Percentiles rank a stretch among this genome's conserved stretches.
phyloP scores from a whole-genome alignment of 1,284 basidiomycete species.

The Leccinum pachyderme region DNA sequence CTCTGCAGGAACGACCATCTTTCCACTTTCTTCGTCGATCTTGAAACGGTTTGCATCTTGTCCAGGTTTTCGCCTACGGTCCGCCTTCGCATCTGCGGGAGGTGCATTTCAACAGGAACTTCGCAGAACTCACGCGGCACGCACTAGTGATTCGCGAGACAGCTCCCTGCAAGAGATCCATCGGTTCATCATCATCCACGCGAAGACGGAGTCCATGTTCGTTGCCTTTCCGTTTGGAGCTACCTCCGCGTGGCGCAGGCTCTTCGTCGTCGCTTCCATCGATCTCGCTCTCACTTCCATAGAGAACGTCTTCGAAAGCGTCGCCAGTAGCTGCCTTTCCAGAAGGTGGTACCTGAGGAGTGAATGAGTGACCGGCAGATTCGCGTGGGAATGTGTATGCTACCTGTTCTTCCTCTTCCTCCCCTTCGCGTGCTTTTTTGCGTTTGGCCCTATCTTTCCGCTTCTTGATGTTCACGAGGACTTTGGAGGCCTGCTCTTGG shows the following conservation, averaged over 20 bases:
- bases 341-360: constrained; percentile 36
- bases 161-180: constrained; percentile 90
- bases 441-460: constrained; percentile 86
- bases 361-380: constrained; percentile 8
- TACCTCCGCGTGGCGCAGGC: constrained; percentile 28
- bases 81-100: constrained; percentile 48
- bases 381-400: neutral
- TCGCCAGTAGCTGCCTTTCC: constrained; percentile 65
- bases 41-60: constrained; percentile 88
- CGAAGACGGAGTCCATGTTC: constrained; percentile 63
- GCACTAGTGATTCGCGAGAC: constrained; percentile 76
- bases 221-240: constrained; percentile 39
- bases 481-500: constrained; percentile 72
- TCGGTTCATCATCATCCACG: constrained; percentile 90
- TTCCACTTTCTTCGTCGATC: constrained; percentile 84
- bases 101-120: constrained; percentile 7
- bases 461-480: constrained; percentile 42
- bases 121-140: constrained; percentile 28
- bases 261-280: constrained; percentile 75
- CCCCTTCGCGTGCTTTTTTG: constrained; percentile 56
- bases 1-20: constrained; percentile 81
- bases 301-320: constrained; percentile 94
- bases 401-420: constrained; percentile 52
- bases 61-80: constrained; percentile 73
- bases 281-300: constrained; percentile 88